Base-by-base conservation (phyloP, 2,329 filamentous ascomycete genomes). In the Pyrenochaeta sp. region DNA sequence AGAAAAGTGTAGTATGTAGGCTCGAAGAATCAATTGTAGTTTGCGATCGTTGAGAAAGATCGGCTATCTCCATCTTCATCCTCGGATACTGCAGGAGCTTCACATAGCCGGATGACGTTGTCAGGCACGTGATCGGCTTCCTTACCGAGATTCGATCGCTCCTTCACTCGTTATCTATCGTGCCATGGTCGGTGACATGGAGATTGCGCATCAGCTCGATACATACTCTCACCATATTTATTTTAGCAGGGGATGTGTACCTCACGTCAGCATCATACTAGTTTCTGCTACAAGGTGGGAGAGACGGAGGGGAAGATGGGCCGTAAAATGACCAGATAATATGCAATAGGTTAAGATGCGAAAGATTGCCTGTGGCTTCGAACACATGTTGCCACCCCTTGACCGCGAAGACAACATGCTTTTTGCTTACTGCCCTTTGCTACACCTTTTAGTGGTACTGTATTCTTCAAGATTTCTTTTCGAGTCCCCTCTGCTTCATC, bases 71-170 rank as follows among this genome's bases (percentile, higher is more conserved):
- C 7, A 8, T 28, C 12, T 28, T 28, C 12, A 12, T 12, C 42
- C n/a, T 25, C 45, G 45, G 45, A 47, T 47, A 47, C 28, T 30
- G 28, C 45, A 47, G 45, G 45, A 47, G 28, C 45, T 47, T 47
- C 28, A 15, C 5, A 13, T 10, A 34, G 27, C 27, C 28, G 45
- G 27, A 47, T 36, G 45, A 34, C 45, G 45, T 36, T 13, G 2
- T 5, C 6, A 22, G 36, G 3, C 45, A 47, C 15, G 45, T 47
- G 45, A 34, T 22, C 45, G 45, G 45, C 45, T 22, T 32, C 30
- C 6, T 13, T 19, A 2, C 45, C 45, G 28, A 47, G 27, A 32
- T 32, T n/a, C 8, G 12, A 8, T 36, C 7, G 7, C 9, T 36
- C 7, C 32, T 3, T 36, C 32, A 36, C 13, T 12, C 32, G 32